Evolutionary conservation across 2,329 filamentous ascomycete species (phyloP).

Genomic region (Paracoccidioides lutzii): DNA sequence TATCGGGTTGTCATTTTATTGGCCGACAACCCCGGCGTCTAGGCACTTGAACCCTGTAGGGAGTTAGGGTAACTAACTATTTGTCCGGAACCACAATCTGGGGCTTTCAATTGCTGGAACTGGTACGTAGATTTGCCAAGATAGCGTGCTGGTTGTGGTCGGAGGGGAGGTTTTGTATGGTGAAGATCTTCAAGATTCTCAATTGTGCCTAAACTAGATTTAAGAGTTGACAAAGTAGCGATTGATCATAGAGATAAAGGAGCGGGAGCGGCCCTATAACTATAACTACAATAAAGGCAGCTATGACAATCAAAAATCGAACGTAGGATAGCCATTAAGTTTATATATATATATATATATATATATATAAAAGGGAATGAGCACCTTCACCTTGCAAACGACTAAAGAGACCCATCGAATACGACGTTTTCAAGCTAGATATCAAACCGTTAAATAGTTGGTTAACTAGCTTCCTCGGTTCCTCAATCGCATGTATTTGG

Average conservation of each 20-base stretch:
- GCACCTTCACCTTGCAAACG: not conserved
- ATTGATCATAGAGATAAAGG: not conserved
- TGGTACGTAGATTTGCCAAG: constrained; percentile 14
- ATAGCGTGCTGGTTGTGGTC: constrained; percentile 17
- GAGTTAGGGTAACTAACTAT: constrained; percentile 14
- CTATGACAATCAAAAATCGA: not conserved
- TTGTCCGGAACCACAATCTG: constrained; percentile 18
- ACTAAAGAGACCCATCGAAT: not conserved
- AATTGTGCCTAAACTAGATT: too few species aligned
- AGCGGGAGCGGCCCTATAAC: not conserved
- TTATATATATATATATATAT: too few species aligned
- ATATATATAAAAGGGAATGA: not conserved
- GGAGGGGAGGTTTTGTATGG: not conserved
- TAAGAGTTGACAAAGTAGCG: not conserved
- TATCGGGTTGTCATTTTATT: constrained; percentile 22
- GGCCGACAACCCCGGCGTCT: constrained; percentile 26
- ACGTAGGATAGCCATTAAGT: not conserved
- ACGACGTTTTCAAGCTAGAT: not conserved
- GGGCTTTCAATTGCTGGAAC: not conserved
- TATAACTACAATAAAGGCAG: not conserved
- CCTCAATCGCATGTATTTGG: not conserved
- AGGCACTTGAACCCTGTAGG: constrained; percentile 21
- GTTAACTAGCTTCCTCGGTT: not conserved
- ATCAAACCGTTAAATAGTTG: not conserved
- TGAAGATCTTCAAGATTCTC: not conserved